A percentile compares a stretch with the other conserved stretches of the same genome.
phyloP scores from a whole-genome alignment of 2,329 filamentous ascomycete genomes.

The Ascosphaera pollenicola region DNA sequence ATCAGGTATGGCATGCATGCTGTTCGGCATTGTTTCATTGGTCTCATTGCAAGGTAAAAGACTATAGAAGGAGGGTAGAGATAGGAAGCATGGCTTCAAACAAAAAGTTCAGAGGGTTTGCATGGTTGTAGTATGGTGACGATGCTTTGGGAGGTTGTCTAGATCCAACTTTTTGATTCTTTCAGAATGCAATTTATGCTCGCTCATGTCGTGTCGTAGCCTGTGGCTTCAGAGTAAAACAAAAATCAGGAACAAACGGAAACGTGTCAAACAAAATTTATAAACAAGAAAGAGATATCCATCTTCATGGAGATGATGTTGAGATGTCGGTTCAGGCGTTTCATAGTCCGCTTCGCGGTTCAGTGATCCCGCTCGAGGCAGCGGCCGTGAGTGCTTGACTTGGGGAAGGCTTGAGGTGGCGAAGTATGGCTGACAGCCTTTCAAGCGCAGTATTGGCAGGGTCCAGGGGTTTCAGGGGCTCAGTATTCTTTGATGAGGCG shows the following conservation, averaged over 20 bases:
- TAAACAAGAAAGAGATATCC: too few species aligned
- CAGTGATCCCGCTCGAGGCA: background rate
- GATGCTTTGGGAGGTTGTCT: background rate
- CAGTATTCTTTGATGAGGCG: background rate
- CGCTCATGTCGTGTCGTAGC: background rate
- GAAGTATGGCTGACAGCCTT: constrained; percentile 1
- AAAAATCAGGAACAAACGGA: too few species aligned
- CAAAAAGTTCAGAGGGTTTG: too few species aligned
- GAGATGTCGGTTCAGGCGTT: background rate
- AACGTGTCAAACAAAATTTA: too few species aligned
- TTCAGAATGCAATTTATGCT: background rate
- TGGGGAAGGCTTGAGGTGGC: background rate
- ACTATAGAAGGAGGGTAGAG: too few species aligned
- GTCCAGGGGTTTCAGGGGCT: background rate
- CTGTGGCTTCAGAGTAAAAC: background rate
- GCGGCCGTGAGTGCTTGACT: background rate
- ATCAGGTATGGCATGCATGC: too few species aligned
- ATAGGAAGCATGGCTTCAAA: too few species aligned
- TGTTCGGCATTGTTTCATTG: too few species aligned
- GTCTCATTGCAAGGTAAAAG: too few species aligned
- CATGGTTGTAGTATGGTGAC: too few species aligned
- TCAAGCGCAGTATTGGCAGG: background rate
- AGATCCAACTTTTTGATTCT: background rate
- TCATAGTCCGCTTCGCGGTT: background rate
- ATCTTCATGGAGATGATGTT: too few species aligned